These are phyloP conservation scores for Udeniomyces megalosporus DNA, from an alignment of 768 basidiomycete genomes.

Conservation along the genomic window DNA sequence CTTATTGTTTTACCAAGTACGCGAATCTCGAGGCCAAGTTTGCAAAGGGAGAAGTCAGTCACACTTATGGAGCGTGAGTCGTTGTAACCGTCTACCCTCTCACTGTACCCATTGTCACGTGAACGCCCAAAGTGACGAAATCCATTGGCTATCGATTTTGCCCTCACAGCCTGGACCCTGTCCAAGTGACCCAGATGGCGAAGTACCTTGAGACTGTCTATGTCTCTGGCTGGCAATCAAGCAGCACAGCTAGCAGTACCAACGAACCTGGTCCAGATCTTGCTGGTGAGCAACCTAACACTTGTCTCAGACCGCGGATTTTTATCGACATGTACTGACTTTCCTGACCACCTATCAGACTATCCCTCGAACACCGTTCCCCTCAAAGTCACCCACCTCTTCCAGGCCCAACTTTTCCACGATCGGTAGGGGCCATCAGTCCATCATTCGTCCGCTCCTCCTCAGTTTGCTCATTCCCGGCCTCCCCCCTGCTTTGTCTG, in stretches of 20 bases:
- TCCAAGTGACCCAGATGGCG: conserved; percentile 98
- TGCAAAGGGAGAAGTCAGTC: conserved; percentile 60
- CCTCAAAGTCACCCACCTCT: conserved; percentile 94
- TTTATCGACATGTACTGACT: neutral
- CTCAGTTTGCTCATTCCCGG: neutral
- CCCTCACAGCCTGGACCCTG: conserved; percentile 68
- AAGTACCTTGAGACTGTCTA: conserved; percentile 93
- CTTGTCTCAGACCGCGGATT: neutral
- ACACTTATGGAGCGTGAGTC: conserved; percentile 96
- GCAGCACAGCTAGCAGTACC: conserved; percentile 79
- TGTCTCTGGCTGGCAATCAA: conserved; percentile 75
- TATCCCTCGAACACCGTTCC: conserved; percentile 98
- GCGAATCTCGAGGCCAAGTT: conserved; percentile 56
- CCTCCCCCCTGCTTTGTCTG: neutral
- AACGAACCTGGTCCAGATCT: conserved; percentile 98
- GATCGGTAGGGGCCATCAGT: conserved; percentile 44
- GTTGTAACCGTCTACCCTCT: neutral
- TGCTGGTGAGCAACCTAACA: conserved; percentile 46
- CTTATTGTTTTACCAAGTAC: conserved; percentile 31
- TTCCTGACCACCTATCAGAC: conserved; percentile 37
- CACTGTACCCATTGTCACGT: neutral
- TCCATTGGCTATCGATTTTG: neutral
- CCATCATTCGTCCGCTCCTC: too few relatives aligned
- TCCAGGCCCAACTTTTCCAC: conserved; percentile 97
- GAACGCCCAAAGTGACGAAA: neutral